phyloP scores from a whole-genome alignment of 2,329 filamentous ascomycete species.

The Gaeumannomyces tritici region DNA sequence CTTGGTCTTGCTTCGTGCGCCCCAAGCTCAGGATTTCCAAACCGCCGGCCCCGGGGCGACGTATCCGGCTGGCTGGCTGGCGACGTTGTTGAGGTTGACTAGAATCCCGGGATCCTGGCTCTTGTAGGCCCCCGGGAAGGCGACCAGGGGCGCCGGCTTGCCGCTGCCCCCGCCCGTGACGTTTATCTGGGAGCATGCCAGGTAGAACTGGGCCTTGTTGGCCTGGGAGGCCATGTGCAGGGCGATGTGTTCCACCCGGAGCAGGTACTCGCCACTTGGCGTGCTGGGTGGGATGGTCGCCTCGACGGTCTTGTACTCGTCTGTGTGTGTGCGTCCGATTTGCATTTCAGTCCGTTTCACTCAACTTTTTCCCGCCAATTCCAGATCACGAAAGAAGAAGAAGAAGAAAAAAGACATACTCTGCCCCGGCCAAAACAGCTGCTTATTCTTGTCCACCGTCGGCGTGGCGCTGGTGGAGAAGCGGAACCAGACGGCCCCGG shows the following conservation, averaged over 20 bases:
- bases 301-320: constrained; percentile 20
- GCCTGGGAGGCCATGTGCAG: constrained; percentile 24
- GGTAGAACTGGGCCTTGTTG: constrained; percentile 27
- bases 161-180: constrained; percentile 25
- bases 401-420: constrained; percentile 13
- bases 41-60: constrained; percentile 25
- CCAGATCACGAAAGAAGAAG: no score
- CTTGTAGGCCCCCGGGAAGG: constrained; percentile 22
- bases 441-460: constrained; percentile 34
- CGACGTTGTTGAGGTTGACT: constrained; percentile 18
- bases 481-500: constrained; percentile 27
- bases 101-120: constrained; percentile 21
- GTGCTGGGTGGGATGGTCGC: constrained; percentile 23
- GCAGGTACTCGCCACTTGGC: constrained; percentile 26
- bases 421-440: constrained; percentile 29
- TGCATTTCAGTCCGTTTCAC: background rate
- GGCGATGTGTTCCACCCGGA: constrained; percentile 29
- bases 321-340: no score
- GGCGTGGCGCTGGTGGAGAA: constrained; percentile 27
- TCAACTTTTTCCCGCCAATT: no score
- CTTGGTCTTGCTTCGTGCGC: no score
- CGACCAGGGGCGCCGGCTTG: constrained; percentile 18
- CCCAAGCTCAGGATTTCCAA: constrained; percentile 8
- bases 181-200: constrained; percentile 26
- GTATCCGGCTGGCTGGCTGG: constrained; percentile 19